Conservation (phyloP, 2,329 filamentous ascomycete species). For the Calonectria pteridis region DNA sequence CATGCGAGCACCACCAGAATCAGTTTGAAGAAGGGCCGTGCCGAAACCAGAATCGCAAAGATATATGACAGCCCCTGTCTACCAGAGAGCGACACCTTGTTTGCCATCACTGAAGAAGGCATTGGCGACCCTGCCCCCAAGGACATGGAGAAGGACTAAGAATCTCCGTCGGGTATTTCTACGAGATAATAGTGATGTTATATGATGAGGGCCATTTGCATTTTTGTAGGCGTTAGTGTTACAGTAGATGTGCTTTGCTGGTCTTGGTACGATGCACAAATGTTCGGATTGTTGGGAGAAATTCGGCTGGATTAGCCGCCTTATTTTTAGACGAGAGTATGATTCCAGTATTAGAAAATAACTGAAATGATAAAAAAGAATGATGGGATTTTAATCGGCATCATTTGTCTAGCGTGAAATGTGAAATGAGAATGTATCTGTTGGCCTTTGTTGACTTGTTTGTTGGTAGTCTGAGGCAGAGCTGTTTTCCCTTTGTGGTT, state of each 20-base stretch:
- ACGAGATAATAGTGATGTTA: slow-evolving; percentile 36
- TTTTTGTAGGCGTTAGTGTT: slow-evolving; percentile 49
- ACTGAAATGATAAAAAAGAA: neutral
- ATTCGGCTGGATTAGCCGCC: slow-evolving; percentile 9
- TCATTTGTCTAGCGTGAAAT: neutral
- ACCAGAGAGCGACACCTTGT: slow-evolving; percentile 95
- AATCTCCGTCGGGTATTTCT: neutral
- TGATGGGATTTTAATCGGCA: neutral
- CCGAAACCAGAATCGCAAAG: slow-evolving; percentile 96
- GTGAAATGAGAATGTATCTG: neutral
- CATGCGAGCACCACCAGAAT: slow-evolving; percentile 96
- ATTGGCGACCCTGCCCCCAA: slow-evolving; percentile 97
- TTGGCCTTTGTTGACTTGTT: neutral
- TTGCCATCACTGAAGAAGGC: slow-evolving; percentile 96
- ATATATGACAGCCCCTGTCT: slow-evolving; percentile 99
- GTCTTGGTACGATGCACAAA: slow-evolving; percentile 1
- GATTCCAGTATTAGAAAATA: neutral
- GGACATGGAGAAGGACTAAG: slow-evolving; percentile 86
- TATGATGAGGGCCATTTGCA: slow-evolving; percentile 40
- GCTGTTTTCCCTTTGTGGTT: slow-evolving; percentile 53
- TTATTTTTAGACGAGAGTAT: neutral
- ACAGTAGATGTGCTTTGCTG: slow-evolving; percentile 20
- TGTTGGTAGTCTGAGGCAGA: slow-evolving; percentile 27
- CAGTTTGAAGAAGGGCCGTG: slow-evolving; percentile 94
- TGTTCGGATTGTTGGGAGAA: slow-evolving; percentile 15